Evolutionary conservation across 2,329 filamentous ascomycete genomes (phyloP).

Genomic region (Malbranchea zuffiana): DNA sequence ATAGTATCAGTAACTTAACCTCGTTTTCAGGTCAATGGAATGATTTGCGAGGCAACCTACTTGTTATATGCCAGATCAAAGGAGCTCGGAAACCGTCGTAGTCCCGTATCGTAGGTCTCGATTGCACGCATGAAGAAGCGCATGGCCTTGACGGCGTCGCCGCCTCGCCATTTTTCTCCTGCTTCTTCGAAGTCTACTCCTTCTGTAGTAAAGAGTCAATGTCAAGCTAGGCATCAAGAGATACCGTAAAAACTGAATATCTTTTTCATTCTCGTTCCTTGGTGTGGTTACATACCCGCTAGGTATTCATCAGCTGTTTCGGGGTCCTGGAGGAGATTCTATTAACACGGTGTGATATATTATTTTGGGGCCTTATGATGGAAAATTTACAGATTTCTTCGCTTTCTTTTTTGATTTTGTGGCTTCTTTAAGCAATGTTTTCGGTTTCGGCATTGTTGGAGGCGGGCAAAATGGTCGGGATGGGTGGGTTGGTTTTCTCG

Average conservation of each 20-base stretch:
- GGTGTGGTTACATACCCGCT: slow-evolving; percentile 42
- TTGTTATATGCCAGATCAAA: slow-evolving; percentile 70
- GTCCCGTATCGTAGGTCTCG: slow-evolving; percentile 53
- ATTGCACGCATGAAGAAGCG: slow-evolving; percentile 52
- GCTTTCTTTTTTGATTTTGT: slow-evolving; percentile 35
- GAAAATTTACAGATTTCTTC: slow-evolving; percentile 27
- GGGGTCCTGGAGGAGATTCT: slow-evolving; percentile 26
- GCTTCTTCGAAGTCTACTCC: slow-evolving; percentile 61
- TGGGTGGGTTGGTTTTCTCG: no score
- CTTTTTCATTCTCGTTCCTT: no score
- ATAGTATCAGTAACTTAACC: no score
- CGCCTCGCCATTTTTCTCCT: slow-evolving; percentile 63
- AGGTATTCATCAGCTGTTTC: slow-evolving; percentile 58
- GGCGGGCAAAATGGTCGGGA: no score
- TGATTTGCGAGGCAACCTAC: slow-evolving; percentile 33
- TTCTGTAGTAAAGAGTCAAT: slow-evolving; percentile 27
- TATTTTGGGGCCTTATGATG: neutral
- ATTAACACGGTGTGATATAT: slow-evolving; percentile 9
- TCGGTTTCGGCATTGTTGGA: slow-evolving; percentile 30
- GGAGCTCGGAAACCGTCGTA: slow-evolving; percentile 48
- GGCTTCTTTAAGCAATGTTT: slow-evolving; percentile 31
- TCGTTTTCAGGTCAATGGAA: no score
- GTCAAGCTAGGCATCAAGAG: no score
- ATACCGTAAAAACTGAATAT: no score
- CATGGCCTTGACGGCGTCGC: slow-evolving; percentile 55